Evolutionary conservation across 2,329 filamentous ascomycete genomes (phyloP).

Genomic region (Cercospora zeina): DNA sequence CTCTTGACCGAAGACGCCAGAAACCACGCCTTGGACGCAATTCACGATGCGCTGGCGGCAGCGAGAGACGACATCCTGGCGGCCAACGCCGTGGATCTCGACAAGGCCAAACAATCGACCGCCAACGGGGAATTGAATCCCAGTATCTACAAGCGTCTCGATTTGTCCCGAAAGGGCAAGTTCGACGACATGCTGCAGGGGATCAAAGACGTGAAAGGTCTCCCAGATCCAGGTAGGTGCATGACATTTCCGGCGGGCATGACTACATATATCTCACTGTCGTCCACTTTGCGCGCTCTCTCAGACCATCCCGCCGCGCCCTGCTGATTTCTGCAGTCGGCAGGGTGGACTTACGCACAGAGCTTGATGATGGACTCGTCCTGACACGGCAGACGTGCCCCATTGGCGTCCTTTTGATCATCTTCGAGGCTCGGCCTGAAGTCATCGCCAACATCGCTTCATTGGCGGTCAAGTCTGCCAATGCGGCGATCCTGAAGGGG

Average conservation of each 20-base stretch:
- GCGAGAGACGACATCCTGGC: slow-evolving; percentile 75
- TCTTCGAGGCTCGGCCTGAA: slow-evolving; percentile 96
- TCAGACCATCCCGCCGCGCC: slow-evolving; percentile 14
- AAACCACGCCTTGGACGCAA: slow-evolving; percentile 80
- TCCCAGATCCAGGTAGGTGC: slow-evolving; percentile 78
- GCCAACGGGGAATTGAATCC: slow-evolving; percentile 73
- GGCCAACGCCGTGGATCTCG: slow-evolving; percentile 82
- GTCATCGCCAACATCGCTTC: slow-evolving; percentile 98
- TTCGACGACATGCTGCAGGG: slow-evolving; percentile 98
- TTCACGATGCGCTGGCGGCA: slow-evolving; percentile 72
- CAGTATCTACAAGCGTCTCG: slow-evolving; percentile 83
- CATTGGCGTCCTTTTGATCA: slow-evolving; percentile 96
- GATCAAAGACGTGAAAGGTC: slow-evolving; percentile 79
- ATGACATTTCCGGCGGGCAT: background rate
- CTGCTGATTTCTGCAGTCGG: slow-evolving; percentile 62
- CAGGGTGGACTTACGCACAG: slow-evolving; percentile 76
- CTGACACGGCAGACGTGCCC: slow-evolving; percentile 89
- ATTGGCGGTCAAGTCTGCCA: slow-evolving; percentile 93
- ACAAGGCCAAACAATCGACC: slow-evolving; percentile 70
- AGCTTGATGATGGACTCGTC: slow-evolving; percentile 79
- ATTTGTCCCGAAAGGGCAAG: slow-evolving; percentile 82
- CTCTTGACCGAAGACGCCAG: slow-evolving; percentile 73
- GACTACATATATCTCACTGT: slow-evolving; percentile 6
- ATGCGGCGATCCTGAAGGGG: slow-evolving; percentile 94
- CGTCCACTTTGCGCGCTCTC: slow-evolving; percentile 10